Evolutionary conservation across 257 asterid genomes (phyloP).

Genomic region (Forsythia suspensa): DNA sequence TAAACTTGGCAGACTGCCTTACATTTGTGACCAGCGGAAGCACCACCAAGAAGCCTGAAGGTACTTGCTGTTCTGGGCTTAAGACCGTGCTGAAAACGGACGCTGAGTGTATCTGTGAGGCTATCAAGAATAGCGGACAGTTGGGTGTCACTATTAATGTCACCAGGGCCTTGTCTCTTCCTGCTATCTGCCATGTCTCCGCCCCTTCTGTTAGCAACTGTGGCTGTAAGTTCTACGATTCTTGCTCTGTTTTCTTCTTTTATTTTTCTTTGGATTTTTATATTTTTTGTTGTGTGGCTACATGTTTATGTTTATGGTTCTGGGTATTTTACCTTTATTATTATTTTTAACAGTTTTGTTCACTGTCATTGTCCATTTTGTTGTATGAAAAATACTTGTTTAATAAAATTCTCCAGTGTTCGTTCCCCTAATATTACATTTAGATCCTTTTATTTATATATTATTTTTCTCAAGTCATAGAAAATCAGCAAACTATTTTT

Average conservation of each 20-base stretch:
- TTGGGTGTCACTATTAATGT: conserved; percentile 72
- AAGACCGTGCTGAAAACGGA: conserved; percentile 69
- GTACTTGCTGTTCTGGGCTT: conserved; percentile 76
- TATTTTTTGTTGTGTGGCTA: neutral
- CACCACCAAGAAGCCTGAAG: conserved; percentile 60
- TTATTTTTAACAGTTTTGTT: no score
- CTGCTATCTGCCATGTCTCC: conserved; percentile 78
- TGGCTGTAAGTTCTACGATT: conserved; percentile 47
- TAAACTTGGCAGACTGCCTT: conserved; percentile 76
- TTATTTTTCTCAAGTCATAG: no score
- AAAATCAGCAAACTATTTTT: no score
- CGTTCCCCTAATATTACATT: no score
- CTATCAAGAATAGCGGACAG: conserved; percentile 80
- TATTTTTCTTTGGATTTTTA: neutral
- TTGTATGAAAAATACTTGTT: no score
- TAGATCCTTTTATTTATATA: no score
- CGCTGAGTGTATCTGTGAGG: conserved; percentile 76
- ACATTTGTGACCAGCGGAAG: conserved; percentile 68
- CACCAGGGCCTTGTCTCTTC: conserved; percentile 71
- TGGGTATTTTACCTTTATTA: no score
- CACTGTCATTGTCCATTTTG: no score
- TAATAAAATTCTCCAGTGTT: no score
- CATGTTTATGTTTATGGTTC: no score
- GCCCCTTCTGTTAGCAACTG: conserved; percentile 74
- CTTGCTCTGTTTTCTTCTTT: neutral